A percentile compares a stretch with the other conserved stretches of the same genome.
Conservation (phyloP, 1,284 basidiomycete genomes). For the Boletus semigastroideus region DNA sequence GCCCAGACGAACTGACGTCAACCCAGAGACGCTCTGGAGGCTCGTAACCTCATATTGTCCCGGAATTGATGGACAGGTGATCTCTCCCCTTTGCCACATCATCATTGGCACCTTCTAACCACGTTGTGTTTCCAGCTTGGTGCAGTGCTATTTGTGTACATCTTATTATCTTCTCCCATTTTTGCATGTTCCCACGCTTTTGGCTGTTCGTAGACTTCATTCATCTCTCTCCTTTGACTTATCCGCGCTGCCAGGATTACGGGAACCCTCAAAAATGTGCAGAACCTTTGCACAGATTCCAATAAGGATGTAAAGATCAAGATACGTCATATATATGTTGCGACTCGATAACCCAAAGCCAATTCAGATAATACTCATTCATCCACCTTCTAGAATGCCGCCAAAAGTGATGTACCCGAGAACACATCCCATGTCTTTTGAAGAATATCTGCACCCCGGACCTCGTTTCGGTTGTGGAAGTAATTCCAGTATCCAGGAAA, state of each 20-base stretch:
- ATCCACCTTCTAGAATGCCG: conserved; percentile 7
- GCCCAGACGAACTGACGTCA: conserved; percentile 69
- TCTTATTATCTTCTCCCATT: conserved; percentile 91
- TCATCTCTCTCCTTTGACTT: conserved; percentile 7
- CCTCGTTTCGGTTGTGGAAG: conserved; percentile 20
- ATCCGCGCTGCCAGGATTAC: conserved; percentile 62
- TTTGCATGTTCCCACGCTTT: conserved; percentile 85
- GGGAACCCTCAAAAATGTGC: conserved; percentile 91
- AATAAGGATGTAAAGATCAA: too few species aligned
- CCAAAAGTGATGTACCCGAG: conserved; percentile 13
- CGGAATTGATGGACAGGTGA: conserved; percentile 88
- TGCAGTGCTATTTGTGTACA: conserved; percentile 82
- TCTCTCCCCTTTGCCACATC: conserved; percentile 18
- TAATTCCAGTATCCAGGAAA: conserved; percentile 35
- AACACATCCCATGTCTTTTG: conserved; percentile 25
- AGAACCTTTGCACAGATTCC: too few species aligned
- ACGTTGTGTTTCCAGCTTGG: conserved; percentile 48
- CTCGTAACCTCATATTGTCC: conserved; percentile 75
- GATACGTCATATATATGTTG: too few species aligned
- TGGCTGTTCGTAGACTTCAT: conserved; percentile 56
- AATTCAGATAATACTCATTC: neutral
- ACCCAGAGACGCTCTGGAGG: conserved; percentile 76
- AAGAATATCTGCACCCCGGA: conserved; percentile 20
- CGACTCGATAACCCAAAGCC: neutral
- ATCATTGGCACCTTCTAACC: conserved; percentile 17